Evolutionary conservation across 805 yeast species (phyloP), one percentile per base, ranked within the genome.

Genomic region (Candida tammaniensis): DNA sequence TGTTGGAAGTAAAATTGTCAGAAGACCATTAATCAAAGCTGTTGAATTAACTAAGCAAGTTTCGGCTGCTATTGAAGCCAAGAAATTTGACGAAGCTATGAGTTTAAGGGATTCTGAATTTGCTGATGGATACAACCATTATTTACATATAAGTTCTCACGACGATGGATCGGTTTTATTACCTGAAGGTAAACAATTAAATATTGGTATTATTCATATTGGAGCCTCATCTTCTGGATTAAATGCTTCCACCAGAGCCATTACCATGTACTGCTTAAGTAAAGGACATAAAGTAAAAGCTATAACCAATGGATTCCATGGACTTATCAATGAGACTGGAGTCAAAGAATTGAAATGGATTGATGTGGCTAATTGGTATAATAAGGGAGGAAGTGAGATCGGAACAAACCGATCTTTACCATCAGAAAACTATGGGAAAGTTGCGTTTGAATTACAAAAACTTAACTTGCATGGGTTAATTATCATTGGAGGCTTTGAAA

Each of bases 141-240:
- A 71, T 59, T 66, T 78, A 55, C 76, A 86, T 22, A 76, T 78
- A 46, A 44, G 68, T 5, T 47, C 50, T 32, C 43, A 49, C 35
- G 69, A 68, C 44, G 70, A 66, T 38, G 62, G 60, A 2, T 47
- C 52, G 24, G 33, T 47, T n/a, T 15, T 41, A 5, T 63, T 82
- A 45, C 78, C 83, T 4, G 59, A 52, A 13, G 70, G 57, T 4
- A 59, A 79, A 49, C 69, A 80, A 45, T 63, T 78, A 49, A 79
- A 74, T 45, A 76, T 82, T 42, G 91, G 86, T 30, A 73, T 83
- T 27, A 70, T 83, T 33, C 82, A 83, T 47, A 80, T 83, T 40
- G 93, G 93, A 47, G 91, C 93, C 3, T 82, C 93, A 21, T 79
- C 87, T 14, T 82, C 84, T 46, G 89, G 85, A 39, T 70, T 84